Evolutionary conservation across 2,329 filamentous ascomycete species (phyloP).

Genomic region (Fusarium dimerum): DNA sequence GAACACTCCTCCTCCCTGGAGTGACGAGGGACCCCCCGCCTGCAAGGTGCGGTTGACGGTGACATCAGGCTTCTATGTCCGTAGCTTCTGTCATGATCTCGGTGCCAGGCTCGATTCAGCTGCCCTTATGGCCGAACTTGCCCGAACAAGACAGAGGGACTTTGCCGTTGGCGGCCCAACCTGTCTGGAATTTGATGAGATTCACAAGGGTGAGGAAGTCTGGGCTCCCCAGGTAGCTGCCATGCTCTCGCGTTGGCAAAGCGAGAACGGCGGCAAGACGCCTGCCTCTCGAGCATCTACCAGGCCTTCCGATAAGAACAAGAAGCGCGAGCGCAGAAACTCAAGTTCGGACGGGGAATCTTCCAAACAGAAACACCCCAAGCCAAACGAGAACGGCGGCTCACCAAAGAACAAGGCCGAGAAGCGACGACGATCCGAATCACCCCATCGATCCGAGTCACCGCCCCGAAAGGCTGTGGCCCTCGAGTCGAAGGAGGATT

Average conservation of each 20-base stretch:
- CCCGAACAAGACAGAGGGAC: conserved; percentile 77
- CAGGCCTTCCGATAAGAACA: conserved; percentile 27
- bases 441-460: conserved; percentile 21
- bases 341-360: conserved; percentile 2
- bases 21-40: conserved; percentile 69
- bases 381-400: conserved; percentile 9
- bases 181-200: conserved; percentile 76
- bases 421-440: conserved; percentile 35
- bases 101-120: conserved; percentile 79
- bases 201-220: conserved; percentile 73
- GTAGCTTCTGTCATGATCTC: conserved; percentile 89
- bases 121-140: conserved; percentile 82
- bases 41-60: conserved; percentile 87
- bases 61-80: conserved; percentile 94
- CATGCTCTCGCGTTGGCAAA: conserved; percentile 48
- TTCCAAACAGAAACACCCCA: conserved; percentile 15
- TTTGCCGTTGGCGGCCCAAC: conserved; percentile 72
- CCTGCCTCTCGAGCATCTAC: conserved; percentile 13
- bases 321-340: conserved; percentile 16
- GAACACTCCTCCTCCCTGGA: conserved; percentile 56
- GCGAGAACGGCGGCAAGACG: conserved; percentile 31
- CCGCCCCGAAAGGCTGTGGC: conserved; percentile 34
- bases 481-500: conserved; percentile 17
- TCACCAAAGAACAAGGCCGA: conserved; percentile 17
- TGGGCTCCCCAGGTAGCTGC: conserved; percentile 75